Evolutionary conservation across 768 basidiomycete species (phyloP), one percentile per base, ranked within the genome.

Genomic region (Mycena rebaudengoi): DNA sequence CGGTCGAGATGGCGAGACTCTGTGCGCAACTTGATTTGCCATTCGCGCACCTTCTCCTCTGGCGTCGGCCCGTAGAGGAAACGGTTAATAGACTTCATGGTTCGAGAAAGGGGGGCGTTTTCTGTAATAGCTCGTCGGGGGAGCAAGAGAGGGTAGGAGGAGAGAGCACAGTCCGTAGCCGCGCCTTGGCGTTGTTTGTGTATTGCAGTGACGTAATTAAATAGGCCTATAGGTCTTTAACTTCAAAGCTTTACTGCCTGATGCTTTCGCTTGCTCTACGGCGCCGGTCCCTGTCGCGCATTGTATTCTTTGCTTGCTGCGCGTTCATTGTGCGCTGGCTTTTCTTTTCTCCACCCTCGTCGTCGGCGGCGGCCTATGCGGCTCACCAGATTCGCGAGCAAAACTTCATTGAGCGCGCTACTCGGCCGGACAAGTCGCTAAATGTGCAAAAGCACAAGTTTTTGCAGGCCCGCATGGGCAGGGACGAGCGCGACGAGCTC

Each of bases 1-100:
- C 95, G 84, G 67, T 99, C 98, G 60, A 99, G 78, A 62, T 85
- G 83, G 25, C 98, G 86, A 72, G 88, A 84, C 76, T 99, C 94
- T 59, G 85, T 77, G 54, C 94, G 90, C 56, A 99, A 81, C 77
- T 93, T 95, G 20, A 83, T 70, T 76, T 99, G 96, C 98, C 98
- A 99, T 78, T 86, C 85, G 51, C 91, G 87, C 13, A 99, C 91
- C 72, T 87, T 89, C 80, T 99, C 98, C 77, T 99, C 96, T 23
- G 96, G 91, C 0, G 97, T 95, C 18, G 96, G 97, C 3, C 98
- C 98, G 80, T 99, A 98, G 44, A 99, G 78, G 75, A 96, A 96
- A 40, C 95, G 89, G 75, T 95, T 96, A 73, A 99, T 91, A 32
- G 90, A 78, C 76, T 95, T 92, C 92, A 95, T 94, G 65, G 71